Evolutionary conservation across 495 filamentous ascomycete genomes (phyloP).

Genomic region (Hypomontagnella submonticulosa): DNA sequence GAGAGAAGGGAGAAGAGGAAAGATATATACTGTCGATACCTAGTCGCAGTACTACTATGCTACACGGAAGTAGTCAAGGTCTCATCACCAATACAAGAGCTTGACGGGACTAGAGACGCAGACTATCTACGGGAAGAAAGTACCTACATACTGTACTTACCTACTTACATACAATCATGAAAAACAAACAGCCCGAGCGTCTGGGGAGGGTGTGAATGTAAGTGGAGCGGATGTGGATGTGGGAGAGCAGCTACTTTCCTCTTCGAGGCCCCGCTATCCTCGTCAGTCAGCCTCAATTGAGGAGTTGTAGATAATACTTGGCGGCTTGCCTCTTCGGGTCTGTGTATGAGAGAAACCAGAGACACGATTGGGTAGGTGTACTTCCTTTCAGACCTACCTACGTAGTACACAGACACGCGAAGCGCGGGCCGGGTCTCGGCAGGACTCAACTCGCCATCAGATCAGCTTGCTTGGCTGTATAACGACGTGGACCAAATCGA

Average conservation of each 20-base stretch:
- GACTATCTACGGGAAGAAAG: slow-evolving; percentile 26
- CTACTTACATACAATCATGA: slow-evolving; percentile 16
- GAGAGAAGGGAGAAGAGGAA: slow-evolving; percentile 29
- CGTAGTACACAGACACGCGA: slow-evolving; percentile 13
- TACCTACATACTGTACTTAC: too few species aligned
- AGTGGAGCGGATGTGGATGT: slow-evolving; percentile 39
- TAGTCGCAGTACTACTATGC: slow-evolving; percentile 24
- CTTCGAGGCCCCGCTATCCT: slow-evolving; percentile 39
- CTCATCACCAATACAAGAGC: slow-evolving; percentile 23
- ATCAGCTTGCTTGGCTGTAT: slow-evolving; percentile 15
- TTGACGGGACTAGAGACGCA: slow-evolving; percentile 28
- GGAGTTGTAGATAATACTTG: slow-evolving; percentile 23
- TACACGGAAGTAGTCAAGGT: slow-evolving; percentile 8
- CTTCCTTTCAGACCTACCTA: neutral
- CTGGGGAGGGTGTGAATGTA: slow-evolving; percentile 44
- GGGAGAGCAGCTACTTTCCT: slow-evolving; percentile 32
- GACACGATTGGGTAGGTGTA: slow-evolving; percentile 19
- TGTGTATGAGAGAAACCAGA: slow-evolving; percentile 9
- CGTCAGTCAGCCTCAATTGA: slow-evolving; percentile 45
- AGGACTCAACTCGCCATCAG: slow-evolving; percentile 7
- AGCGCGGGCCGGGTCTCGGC: slow-evolving; percentile 29
- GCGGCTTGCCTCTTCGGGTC: slow-evolving; percentile 35
- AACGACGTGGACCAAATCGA: slow-evolving; percentile 1
- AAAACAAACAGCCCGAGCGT: slow-evolving; percentile 39
- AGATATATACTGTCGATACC: slow-evolving; percentile 35